These are phyloP conservation scores for Phytophthora podocarpi DNA, from an alignment of 352 stramenopile genomes.

Conservation along the genomic window DNA sequence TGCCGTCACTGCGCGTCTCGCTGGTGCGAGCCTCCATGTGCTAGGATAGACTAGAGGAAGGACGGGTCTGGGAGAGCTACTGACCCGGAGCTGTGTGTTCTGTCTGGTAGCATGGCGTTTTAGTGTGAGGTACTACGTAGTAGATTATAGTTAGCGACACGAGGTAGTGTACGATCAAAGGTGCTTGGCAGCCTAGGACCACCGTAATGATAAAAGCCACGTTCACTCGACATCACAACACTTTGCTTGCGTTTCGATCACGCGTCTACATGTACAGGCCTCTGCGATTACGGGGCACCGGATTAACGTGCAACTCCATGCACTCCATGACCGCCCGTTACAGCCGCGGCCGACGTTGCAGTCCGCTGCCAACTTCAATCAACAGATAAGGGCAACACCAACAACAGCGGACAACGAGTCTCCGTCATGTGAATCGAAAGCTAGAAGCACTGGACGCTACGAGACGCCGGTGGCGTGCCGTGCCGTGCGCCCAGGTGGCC, in stretches of 20 bases:
- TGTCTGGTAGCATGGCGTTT: slow-evolving; percentile 24
- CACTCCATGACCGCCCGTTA: no score
- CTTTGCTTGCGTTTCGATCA: slow-evolving; percentile 20
- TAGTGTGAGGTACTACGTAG: slow-evolving; percentile 21
- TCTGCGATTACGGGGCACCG: slow-evolving; percentile 1
- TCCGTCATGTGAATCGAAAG: slow-evolving; percentile 20
- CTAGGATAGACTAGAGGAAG: slow-evolving; percentile 26
- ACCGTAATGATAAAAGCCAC: slow-evolving; percentile 22
- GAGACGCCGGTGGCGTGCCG: slow-evolving; percentile 10
- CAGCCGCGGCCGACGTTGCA: not conserved
- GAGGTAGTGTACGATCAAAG: slow-evolving; percentile 33
- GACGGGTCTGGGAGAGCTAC: not conserved
- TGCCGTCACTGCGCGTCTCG: slow-evolving; percentile 49
- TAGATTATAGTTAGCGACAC: slow-evolving; percentile 35
- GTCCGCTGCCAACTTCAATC: slow-evolving; percentile 16
- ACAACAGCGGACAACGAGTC: slow-evolving; percentile 3
- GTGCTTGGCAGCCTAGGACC: slow-evolving; percentile 2
- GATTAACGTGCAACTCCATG: not conserved
- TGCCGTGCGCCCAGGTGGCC: slow-evolving; percentile 10
- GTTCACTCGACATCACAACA: not conserved
- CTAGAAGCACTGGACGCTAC: slow-evolving; percentile 2
- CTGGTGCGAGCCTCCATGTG: slow-evolving; percentile 47
- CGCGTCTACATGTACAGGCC: slow-evolving; percentile 11
- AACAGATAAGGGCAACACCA: not conserved
- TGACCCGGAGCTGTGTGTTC: slow-evolving; percentile 12